Base-by-base conservation (phyloP, 208 protist genomes). In the Phytomonas serpens region DNA sequence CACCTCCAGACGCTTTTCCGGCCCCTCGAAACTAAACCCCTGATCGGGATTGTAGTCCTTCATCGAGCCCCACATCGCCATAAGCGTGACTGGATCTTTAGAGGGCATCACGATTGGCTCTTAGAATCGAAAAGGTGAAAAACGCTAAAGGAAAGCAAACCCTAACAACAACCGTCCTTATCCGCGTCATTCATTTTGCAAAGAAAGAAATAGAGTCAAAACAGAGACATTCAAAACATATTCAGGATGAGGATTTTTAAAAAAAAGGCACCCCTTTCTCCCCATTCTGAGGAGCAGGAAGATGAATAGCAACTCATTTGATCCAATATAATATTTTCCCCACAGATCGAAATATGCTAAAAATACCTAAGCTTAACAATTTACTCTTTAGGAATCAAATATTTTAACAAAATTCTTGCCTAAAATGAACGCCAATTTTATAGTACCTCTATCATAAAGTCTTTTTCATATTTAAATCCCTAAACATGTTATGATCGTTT, bases 1-100 rank as follows among this genome's bases (percentile, higher is more conserved):
- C 31, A 97, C 80, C 82, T 97, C 90, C 37, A 98, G 73, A 0
- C 88, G 85, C 83, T 97, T 97, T 77, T 97, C 91, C n/a, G 92
- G 92, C 0, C 94, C 92, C 81, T 98, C 92, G 72, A 98, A 97
- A 76, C 85, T 93, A 73, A 89, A 89, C 19, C 88, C 80, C 67
- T 93, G 88, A 31, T 80, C 74, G 4, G 90, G 87, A 70, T 93
- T 72, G 76, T 86, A 92, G 32, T 77, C 73, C 36, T 85, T 80
- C 81, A 93, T 88, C 64, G 88, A 93, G 40, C 88, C 88, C 88
- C 88, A 93, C 88, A 93, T 96, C 30, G 88, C 87, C 88, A 93
- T 93, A n/a, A 93, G 73, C 63, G 88, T 93, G 47, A 96, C 74
- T 7, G 90, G 86, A 63, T 93, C 88, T 74, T 89, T 93, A 16